Evolutionary conservation across 108 stramenopile genomes (phyloP), one percentile per base, ranked within the genome.

Genomic region (Epithemia pelagica): DNA sequence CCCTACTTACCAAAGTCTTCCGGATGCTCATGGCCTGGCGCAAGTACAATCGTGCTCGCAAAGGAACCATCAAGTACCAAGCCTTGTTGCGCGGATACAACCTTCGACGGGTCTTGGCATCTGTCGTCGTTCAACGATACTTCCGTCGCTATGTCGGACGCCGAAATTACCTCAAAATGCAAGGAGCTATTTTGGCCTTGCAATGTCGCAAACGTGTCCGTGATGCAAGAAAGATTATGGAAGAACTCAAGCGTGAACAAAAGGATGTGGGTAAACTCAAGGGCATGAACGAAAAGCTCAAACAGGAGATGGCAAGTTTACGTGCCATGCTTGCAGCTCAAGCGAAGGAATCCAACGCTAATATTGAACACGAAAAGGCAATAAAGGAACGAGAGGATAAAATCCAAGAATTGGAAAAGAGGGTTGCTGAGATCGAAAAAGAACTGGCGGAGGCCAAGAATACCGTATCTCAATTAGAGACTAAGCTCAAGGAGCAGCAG

Each of bases 321-420:
- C 90, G 87, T 57, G 91, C 91, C 30, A 95, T 95, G 94, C 78
- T 92, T 83, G 77, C 82, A 61, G 89, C 90, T 20, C 87, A 90
- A 64, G 89, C 92, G 3, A 82, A 87, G 53, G 82, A 80, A 70
- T 79, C 70, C 58, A 82, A 82, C 0, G 82, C 81, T 8, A 86
- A 80, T 67, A 74, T 62, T 23, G 76, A 78, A 58, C 86, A 81
- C 66, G 62, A 68, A 52, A 74, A 74, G 57, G 84, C 74, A 31
- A 66, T 89, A 30, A 70, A 72, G 28, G 83, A 77, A 58, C 90
- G 90, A 69, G 77, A 92, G 67, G 64, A 68, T 25, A 82, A 89
- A 65, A 90, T 95, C 46, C 75, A 78, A 28, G 59, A 66, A 46
- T 66, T 94, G 65, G 89, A 94, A 68, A 71, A 79, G 46, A 85